phyloP scores from a whole-genome alignment of 352 stramenopile genomes.

The Phytophthora podocarpi region DNA sequence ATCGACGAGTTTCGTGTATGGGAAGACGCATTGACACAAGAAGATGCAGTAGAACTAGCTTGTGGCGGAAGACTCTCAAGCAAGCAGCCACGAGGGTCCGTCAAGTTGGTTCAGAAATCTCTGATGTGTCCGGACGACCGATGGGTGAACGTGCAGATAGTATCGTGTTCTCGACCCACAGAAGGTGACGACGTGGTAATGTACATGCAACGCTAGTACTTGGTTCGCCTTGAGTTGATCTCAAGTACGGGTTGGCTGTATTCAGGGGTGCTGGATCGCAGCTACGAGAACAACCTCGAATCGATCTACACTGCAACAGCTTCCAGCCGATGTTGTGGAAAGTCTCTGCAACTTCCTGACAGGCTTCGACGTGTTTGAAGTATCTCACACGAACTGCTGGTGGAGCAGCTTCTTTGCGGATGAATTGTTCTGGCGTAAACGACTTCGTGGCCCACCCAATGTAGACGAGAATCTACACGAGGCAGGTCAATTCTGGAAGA shows the following conservation, averaged over 20 bases:
- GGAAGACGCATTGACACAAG: constrained; percentile 2
- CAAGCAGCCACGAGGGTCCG: not conserved
- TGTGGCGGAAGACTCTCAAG: not conserved
- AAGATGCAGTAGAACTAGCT: constrained; percentile 10
- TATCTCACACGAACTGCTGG: constrained; percentile 22
- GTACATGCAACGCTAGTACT: too few relatives aligned
- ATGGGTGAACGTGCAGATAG: constrained; percentile 6
- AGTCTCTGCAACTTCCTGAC: constrained; percentile 23
- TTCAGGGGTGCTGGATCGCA: too few relatives aligned
- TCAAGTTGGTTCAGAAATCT: constrained; percentile 1
- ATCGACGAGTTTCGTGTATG: constrained; percentile 44
- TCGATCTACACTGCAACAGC: not conserved
- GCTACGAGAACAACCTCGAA: too few relatives aligned
- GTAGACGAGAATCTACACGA: too few relatives aligned
- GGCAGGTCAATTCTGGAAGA: not conserved
- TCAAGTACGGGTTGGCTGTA: too few relatives aligned
- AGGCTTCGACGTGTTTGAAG: constrained; percentile 27
- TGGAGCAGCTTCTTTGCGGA: constrained; percentile 9
- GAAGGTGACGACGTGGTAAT: not conserved
- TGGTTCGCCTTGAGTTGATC: too few relatives aligned
- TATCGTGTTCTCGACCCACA: constrained; percentile 2
- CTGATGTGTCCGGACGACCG: not conserved
- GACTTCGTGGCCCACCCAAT: not conserved
- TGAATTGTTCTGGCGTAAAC: constrained; percentile 2
- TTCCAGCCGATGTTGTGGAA: constrained; percentile 19